Percentiles rank a stretch among this genome's conserved stretches.
These are phyloP conservation scores for Glycine soja DNA, from an alignment of 306 rosid species.

Conservation along the genomic window DNA sequence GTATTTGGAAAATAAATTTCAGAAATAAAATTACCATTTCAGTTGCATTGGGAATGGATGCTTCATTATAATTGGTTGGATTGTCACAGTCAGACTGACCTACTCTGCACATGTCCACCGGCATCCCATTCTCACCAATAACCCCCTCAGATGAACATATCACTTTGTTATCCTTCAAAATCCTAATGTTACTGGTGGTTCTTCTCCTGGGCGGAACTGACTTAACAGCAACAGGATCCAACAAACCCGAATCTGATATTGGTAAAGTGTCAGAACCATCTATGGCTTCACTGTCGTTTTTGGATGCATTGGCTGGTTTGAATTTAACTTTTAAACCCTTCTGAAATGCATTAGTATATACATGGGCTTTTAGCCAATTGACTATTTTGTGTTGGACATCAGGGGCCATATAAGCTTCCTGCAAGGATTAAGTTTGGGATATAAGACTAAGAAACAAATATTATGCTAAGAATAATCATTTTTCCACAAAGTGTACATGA, in stretches of 20 bases:
- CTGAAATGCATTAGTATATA: slow-evolving; percentile 65
- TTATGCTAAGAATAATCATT: slow-evolving; percentile 3
- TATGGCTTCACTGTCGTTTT: slow-evolving; percentile 58
- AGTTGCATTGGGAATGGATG: slow-evolving; percentile 48
- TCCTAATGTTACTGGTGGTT: slow-evolving; percentile 69
- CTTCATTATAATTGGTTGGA: slow-evolving; percentile 54
- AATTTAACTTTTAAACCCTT: slow-evolving; percentile 65
- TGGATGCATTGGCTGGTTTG: slow-evolving; percentile 59
- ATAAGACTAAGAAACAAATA: neutral
- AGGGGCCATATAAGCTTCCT: slow-evolving; percentile 72
- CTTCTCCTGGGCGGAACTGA: slow-evolving; percentile 83
- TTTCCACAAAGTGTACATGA: slow-evolving; percentile 16
- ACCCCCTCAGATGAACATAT: slow-evolving; percentile 61
- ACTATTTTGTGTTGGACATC: slow-evolving; percentile 73
- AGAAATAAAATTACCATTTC: slow-evolving; percentile 58
- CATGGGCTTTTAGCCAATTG: slow-evolving; percentile 81
- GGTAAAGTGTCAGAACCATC: slow-evolving; percentile 60
- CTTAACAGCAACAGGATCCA: slow-evolving; percentile 78
- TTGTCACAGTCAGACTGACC: slow-evolving; percentile 56
- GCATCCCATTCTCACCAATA: slow-evolving; percentile 51
- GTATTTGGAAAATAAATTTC: neutral
- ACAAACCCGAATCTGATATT: slow-evolving; percentile 58
- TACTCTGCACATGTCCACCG: slow-evolving; percentile 47
- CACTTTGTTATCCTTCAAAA: slow-evolving; percentile 71
- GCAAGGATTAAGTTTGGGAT: slow-evolving; percentile 44